phyloP scores from a whole-genome alignment of 2,329 filamentous ascomycete species.

The Exophiala sp. region DNA sequence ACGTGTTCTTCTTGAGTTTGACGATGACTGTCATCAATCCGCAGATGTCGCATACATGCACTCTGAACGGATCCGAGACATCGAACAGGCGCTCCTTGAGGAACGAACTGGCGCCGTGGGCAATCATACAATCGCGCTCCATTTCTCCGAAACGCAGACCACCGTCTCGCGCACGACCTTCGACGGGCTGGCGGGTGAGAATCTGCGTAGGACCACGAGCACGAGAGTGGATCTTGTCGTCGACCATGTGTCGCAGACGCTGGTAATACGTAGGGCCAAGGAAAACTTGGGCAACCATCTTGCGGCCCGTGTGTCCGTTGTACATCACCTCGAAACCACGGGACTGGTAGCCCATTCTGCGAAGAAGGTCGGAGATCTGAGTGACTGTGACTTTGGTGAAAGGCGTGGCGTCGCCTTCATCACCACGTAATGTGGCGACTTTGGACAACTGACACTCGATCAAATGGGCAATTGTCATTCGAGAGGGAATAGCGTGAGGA shows the following conservation, averaged over 20 bases:
- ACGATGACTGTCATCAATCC: conserved; percentile 98
- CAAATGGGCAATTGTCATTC: conserved; percentile 99
- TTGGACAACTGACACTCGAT: conserved; percentile 98
- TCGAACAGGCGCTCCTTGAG: conserved; percentile 96
- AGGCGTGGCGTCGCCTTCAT: conserved; percentile 94
- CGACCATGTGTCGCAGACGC: conserved; percentile 97
- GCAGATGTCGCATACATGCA: conserved; percentile 98
- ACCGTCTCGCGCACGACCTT: conserved; percentile 96
- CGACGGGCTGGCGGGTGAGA: conserved; percentile 92
- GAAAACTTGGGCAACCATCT: conserved; percentile 92
- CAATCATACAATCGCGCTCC: conserved; percentile 99
- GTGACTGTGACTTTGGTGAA: conserved; percentile 98
- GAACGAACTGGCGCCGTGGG: conserved; percentile 96
- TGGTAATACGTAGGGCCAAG: conserved; percentile 98
- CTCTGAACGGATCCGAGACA: conserved; percentile 94
- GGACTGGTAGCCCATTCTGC: conserved; percentile 89
- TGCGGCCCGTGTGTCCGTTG: conserved; percentile 93
- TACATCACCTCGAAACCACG: conserved; percentile 99
- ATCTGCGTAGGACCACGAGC: conserved; percentile 96
- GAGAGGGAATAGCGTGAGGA: conserved; percentile 97
- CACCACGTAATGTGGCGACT: conserved; percentile 86
- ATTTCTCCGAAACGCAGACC: conserved; percentile 99
- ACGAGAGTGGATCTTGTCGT: conserved; percentile 99
- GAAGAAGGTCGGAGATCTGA: conserved; percentile 79
- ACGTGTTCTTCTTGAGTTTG: conserved; percentile 90